A percentile compares a stretch with the other conserved stretches of the same genome.
Evolutionary conservation across 2,329 filamentous ascomycete genomes (phyloP).

Genomic region (Fusarium camptoceras): DNA sequence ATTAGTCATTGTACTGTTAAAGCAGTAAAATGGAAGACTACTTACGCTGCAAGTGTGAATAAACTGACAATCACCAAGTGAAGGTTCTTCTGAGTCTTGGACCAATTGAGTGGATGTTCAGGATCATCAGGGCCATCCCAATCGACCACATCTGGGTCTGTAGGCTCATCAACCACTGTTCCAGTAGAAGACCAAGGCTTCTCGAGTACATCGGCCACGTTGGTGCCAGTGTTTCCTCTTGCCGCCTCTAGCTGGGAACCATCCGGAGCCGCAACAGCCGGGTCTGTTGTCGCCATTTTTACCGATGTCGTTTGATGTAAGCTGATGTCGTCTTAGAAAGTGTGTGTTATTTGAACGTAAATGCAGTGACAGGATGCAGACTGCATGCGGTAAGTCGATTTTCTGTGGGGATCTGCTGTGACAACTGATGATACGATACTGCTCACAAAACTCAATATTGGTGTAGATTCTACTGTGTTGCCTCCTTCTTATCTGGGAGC

Average conservation of each 20-base stretch:
- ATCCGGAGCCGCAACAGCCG: neutral
- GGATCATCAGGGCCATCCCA: conserved; percentile 68
- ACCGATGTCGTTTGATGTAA: neutral
- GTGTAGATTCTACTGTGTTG: neutral
- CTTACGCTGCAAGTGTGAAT: conserved; percentile 52
- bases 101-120: conserved; percentile 74
- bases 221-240: too few relatives aligned
- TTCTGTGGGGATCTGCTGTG: neutral
- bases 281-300: neutral
- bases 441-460: neutral
- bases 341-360: neutral
- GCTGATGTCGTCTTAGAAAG: neutral
- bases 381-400: neutral
- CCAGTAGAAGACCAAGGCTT: conserved; percentile 5
- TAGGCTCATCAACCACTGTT: neutral
- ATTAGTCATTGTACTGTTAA: neutral
- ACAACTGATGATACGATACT: neutral
- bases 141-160: conserved; percentile 60
- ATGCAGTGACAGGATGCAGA: neutral
- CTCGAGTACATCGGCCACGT: neutral
- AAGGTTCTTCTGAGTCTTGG: conserved; percentile 56
- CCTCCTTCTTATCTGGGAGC: neutral
- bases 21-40: neutral
- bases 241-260: neutral
- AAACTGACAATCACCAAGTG: conserved; percentile 60